A percentile compares a stretch with the other conserved stretches of the same genome.
These are phyloP conservation scores for Mycena capillaripes DNA, from an alignment of 768 basidiomycete genomes.

Conservation along the genomic window DNA sequence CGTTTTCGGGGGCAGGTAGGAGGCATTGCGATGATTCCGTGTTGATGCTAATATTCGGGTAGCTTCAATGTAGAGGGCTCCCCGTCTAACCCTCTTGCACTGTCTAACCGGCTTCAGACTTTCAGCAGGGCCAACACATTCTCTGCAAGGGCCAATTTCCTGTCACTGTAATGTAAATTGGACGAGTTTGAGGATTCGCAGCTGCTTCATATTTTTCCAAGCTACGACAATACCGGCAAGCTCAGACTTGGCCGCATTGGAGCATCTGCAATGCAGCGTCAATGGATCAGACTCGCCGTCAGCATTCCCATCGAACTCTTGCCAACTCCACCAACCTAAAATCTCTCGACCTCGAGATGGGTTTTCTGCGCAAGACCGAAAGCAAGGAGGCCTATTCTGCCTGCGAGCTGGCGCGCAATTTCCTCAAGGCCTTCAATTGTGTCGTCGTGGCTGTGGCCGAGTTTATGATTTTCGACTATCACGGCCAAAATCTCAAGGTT, in stretches of 20 bases:
- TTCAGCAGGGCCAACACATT: constrained; percentile 79
- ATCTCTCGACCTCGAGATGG: constrained; percentile 85
- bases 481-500: constrained; percentile 86
- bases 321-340: constrained; percentile 74
- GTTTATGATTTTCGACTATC: constrained; percentile 88
- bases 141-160: constrained; percentile 80
- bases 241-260: constrained; percentile 80
- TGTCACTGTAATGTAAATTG: constrained; percentile 82
- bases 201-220: constrained; percentile 44
- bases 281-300: constrained; percentile 91
- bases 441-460: constrained; percentile 79
- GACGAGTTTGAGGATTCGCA: too few species aligned
- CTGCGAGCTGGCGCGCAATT: constrained; percentile 86
- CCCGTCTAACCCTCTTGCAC: constrained; percentile 78
- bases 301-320: constrained; percentile 78
- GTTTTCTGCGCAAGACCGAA: constrained; percentile 70
- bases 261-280: constrained; percentile 83
- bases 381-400: constrained; percentile 82
- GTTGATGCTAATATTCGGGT: constrained; percentile 21
- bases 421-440: constrained; percentile 82
- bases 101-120: constrained; percentile 89
- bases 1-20: constrained; percentile 49
- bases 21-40: constrained; percentile 6
- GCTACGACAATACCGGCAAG: constrained; percentile 84
- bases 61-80: constrained; percentile 72